Conservation (phyloP, 495 filamentous ascomycete species). For the Trichoderma parareesei region DNA sequence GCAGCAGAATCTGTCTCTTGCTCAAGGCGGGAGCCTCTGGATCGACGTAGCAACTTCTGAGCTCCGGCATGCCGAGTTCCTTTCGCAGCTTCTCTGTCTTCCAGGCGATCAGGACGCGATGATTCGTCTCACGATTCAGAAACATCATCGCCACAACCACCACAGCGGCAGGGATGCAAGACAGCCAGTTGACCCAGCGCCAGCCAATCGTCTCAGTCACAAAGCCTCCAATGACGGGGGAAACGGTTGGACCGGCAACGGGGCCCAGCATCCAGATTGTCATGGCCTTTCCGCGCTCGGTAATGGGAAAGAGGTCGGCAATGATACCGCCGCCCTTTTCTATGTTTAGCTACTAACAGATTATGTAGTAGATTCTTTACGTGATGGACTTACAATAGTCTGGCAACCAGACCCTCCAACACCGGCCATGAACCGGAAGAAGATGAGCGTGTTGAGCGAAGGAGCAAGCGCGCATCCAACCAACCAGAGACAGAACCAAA, state of each 20-base stretch:
- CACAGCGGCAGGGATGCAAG: slow-evolving; percentile 38
- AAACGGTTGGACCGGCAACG: slow-evolving; percentile 45
- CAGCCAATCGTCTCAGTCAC: slow-evolving; percentile 44
- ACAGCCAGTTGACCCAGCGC: slow-evolving; percentile 54
- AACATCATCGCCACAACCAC: slow-evolving; percentile 33
- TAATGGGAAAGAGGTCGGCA: slow-evolving; percentile 39
- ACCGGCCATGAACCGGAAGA: slow-evolving; percentile 49
- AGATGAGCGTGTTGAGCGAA: slow-evolving; percentile 40
- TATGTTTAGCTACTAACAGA: too few species aligned
- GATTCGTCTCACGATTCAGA: slow-evolving; percentile 45
- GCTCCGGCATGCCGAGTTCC: slow-evolving; percentile 25
- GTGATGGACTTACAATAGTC: slow-evolving; percentile 21
- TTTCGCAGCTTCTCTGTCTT: slow-evolving; percentile 34
- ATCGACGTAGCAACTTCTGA: slow-evolving; percentile 26
- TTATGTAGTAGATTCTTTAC: too few species aligned
- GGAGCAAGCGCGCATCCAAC: slow-evolving; percentile 51
- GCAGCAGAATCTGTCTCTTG: slow-evolving; percentile 19
- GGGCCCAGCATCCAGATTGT: slow-evolving; percentile 46
- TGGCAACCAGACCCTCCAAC: slow-evolving; percentile 43
- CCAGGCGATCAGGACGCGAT: slow-evolving; percentile 40
- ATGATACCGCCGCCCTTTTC: slow-evolving; percentile 37
- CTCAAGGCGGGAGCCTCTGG: slow-evolving; percentile 15
- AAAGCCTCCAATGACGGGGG: slow-evolving; percentile 41
- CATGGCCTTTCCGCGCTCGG: slow-evolving; percentile 37
- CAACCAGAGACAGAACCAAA: slow-evolving; percentile 53